Percentiles rank a stretch among this genome's conserved stretches.
Evolutionary conservation across 2,329 filamentous ascomycete genomes (phyloP).

Genomic region (Ciborinia camelliae): DNA sequence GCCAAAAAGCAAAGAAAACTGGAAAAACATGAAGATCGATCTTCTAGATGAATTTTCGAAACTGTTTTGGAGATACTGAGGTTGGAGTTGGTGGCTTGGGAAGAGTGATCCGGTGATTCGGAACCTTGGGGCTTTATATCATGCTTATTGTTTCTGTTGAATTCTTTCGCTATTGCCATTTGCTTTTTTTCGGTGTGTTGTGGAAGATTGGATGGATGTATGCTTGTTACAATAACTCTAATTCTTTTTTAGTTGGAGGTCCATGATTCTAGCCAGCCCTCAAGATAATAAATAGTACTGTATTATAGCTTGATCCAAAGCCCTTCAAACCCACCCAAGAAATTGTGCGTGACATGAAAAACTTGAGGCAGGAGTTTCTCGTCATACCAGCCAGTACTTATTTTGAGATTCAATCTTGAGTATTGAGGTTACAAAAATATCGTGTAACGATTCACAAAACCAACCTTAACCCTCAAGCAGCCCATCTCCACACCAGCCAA

Average conservation of each 20-base stretch:
- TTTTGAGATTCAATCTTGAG: background rate
- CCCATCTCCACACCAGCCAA: no score
- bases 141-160: background rate
- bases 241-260: background rate
- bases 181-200: background rate
- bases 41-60: slow-evolving; percentile 1
- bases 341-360: background rate
- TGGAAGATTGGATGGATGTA: background rate
- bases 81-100: background rate
- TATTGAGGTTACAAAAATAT: no score
- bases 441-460: no score
- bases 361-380: background rate
- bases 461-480: no score
- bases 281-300: no score
- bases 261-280: background rate
- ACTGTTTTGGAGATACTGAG: background rate
- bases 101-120: background rate
- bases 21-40: background rate
- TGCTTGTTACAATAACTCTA: no score
- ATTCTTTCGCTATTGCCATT: background rate
- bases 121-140: background rate
- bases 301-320: background rate
- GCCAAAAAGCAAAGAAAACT: slow-evolving; percentile 1
- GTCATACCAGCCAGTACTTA: background rate
- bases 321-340: background rate